phyloP scores from a whole-genome alignment of 2,329 filamentous ascomycete species.

The Fusarium sp. region DNA sequence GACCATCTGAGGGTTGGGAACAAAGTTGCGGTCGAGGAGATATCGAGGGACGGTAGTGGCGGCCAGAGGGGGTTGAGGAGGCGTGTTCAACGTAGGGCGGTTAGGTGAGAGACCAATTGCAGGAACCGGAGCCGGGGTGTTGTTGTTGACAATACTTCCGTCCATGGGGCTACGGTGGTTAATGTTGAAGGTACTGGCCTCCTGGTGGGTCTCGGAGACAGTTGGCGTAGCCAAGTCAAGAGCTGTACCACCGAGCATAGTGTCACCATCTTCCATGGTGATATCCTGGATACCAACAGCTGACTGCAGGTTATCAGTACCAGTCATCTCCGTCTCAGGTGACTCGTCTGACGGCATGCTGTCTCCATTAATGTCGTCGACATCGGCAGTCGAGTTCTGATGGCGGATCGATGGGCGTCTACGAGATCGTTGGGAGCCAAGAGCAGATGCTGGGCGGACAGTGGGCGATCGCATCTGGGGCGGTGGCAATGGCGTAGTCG shows the following conservation, averaged over 20 bases:
- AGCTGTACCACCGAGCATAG: slow-evolving; percentile 78
- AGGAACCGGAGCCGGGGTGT: slow-evolving; percentile 71
- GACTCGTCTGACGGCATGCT: slow-evolving; percentile 83
- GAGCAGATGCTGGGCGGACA: slow-evolving; percentile 61
- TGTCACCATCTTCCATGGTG: slow-evolving; percentile 79
- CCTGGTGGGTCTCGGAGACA: slow-evolving; percentile 80
- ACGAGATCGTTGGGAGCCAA: slow-evolving; percentile 64
- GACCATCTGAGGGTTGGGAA: slow-evolving; percentile 77
- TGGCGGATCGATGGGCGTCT: slow-evolving; percentile 88
- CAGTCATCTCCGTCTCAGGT: slow-evolving; percentile 79
- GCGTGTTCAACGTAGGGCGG: slow-evolving; percentile 73
- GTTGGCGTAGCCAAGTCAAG: slow-evolving; percentile 81
- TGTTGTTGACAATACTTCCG: slow-evolving; percentile 81
- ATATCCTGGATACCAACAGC: slow-evolving; percentile 88
- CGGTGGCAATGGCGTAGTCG: slow-evolving; percentile 82
- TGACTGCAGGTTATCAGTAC: slow-evolving; percentile 80
- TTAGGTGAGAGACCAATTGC: slow-evolving; percentile 78
- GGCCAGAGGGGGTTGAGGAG: slow-evolving; percentile 78
- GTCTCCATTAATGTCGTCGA: slow-evolving; percentile 86
- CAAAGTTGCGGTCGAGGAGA: slow-evolving; percentile 76
- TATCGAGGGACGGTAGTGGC: slow-evolving; percentile 80
- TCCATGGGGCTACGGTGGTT: slow-evolving; percentile 86
- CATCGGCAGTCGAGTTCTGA: slow-evolving; percentile 88
- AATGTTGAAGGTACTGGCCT: slow-evolving; percentile 92
- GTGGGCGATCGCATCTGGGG: slow-evolving; percentile 66